Percentiles rank a stretch among this genome's conserved stretches.
Evolutionary conservation across 1,284 basidiomycete species (phyloP).

Genomic region (Ceratobasidium sp.): DNA sequence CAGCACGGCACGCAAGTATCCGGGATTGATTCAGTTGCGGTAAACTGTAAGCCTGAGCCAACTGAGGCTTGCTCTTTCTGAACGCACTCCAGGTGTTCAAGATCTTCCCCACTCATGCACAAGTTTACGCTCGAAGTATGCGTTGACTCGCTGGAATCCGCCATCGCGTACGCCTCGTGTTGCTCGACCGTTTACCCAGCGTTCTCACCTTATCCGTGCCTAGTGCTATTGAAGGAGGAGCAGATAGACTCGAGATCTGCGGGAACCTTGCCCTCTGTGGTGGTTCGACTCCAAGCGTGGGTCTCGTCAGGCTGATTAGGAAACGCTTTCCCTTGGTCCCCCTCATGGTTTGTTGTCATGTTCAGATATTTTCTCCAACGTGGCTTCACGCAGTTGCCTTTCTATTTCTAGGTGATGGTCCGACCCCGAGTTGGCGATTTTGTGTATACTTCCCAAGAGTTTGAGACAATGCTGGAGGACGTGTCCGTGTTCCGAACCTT

Average conservation of each 20-base stretch:
- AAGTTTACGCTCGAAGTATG: constrained; percentile 42
- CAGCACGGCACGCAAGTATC: not conserved
- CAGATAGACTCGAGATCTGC: constrained; percentile 79
- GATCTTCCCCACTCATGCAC: not conserved
- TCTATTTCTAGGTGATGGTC: constrained; percentile 67
- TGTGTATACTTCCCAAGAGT: constrained; percentile 67
- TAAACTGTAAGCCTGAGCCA: not conserved
- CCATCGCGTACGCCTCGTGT: constrained; percentile 41
- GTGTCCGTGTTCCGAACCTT: constrained; percentile 64
- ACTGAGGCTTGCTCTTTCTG: not conserved
- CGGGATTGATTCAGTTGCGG: not conserved
- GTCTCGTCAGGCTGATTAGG: constrained; percentile 66
- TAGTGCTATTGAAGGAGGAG: constrained; percentile 71
- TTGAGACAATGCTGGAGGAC: constrained; percentile 75
- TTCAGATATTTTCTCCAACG: constrained; percentile 2
- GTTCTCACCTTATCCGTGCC: constrained; percentile 3
- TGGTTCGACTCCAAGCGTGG: constrained; percentile 77
- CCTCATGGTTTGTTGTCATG: constrained; percentile 64
- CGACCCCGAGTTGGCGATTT: constrained; percentile 80
- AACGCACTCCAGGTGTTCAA: not conserved
- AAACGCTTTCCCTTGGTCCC: constrained; percentile 58
- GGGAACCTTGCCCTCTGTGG: constrained; percentile 72
- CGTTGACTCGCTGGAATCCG: constrained; percentile 45
- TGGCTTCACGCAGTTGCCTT: constrained; percentile 14
- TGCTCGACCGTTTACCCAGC: not conserved